Percentiles rank a stretch among this genome's conserved stretches.
Conservation (phyloP, 306 rosid species). For the Citrullus amarus region DNA sequence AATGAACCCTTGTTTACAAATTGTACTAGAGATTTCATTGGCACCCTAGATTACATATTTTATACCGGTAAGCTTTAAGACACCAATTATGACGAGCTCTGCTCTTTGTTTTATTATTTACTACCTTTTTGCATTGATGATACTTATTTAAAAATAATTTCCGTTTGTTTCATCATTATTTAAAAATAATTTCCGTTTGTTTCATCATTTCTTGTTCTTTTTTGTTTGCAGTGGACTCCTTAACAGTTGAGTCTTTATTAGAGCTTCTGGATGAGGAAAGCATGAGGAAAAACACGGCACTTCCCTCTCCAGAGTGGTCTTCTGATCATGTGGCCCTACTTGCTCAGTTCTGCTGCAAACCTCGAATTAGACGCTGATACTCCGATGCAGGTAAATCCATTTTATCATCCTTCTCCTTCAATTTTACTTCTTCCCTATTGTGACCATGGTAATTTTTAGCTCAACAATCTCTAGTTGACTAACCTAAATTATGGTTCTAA, state of each 20-base stretch:
- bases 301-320: constrained; percentile 99
- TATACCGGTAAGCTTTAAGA: constrained; percentile 53
- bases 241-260: constrained; percentile 79
- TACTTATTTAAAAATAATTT: not conserved
- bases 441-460: not conserved
- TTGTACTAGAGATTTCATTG: constrained; percentile 84
- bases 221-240: constrained; percentile 67
- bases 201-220: not conserved
- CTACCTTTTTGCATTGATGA: not conserved
- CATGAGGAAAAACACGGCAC: constrained; percentile 94
- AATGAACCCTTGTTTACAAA: constrained; percentile 91
- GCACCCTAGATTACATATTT: constrained; percentile 95
- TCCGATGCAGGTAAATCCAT: not conserved
- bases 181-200: not conserved
- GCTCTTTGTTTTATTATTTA: no score
- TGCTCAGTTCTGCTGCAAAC: constrained; percentile 82
- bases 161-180: not conserved
- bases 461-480: not conserved
- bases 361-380: constrained; percentile 71
- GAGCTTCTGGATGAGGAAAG: constrained; percentile 93
- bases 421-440: not conserved
- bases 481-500: not conserved
- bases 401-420: not conserved
- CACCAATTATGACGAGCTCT: not conserved
- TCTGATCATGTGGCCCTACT: constrained; percentile 96